Percentiles rank a stretch among this genome's conserved stretches.
Conservation (phyloP, 164 flowering plant species). For the Macadamia integrifolia region DNA sequence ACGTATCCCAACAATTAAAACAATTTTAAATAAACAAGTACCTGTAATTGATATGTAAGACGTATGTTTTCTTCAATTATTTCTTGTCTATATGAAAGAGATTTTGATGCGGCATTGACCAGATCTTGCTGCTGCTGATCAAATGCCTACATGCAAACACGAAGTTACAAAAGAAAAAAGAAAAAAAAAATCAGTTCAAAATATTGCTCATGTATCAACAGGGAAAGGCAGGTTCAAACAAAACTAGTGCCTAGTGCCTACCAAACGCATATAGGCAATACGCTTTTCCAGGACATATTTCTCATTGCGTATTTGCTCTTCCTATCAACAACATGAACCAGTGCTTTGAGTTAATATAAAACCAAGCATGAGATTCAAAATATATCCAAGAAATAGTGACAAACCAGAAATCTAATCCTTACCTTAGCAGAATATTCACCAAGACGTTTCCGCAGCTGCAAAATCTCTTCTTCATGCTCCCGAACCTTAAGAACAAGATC, state of each 20-base stretch:
- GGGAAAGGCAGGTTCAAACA: constrained; percentile 3
- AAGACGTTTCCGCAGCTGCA: constrained; percentile 68
- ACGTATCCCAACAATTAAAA: not conserved
- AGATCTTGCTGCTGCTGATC: constrained; percentile 99
- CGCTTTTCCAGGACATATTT: constrained; percentile 85
- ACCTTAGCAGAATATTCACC: constrained; percentile 81
- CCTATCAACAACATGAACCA: constrained; percentile 35
- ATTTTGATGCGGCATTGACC: constrained; percentile 92
- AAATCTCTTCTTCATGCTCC: constrained; percentile 83
- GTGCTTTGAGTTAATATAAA: constrained; percentile 1
- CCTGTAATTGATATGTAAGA: constrained; percentile 89
- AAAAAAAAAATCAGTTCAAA: not conserved
- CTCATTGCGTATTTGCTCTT: constrained; percentile 82
- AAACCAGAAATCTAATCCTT: not conserved
- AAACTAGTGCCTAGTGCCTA: constrained; percentile 20
- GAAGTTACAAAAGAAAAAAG: not conserved
- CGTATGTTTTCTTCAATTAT: constrained; percentile 94
- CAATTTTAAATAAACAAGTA: constrained; percentile 10
- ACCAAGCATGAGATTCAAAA: not conserved
- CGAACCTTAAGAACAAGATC: constrained; percentile 55
- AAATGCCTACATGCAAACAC: constrained; percentile 59
- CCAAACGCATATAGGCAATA: constrained; percentile 95
- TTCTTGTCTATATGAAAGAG: constrained; percentile 91
- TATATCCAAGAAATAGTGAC: constrained; percentile 2
- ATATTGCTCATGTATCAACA: not conserved